A percentile compares a stretch with the other conserved stretches of the same genome.
These are phyloP conservation scores for Candida coquimbonensis DNA, from an alignment of 805 yeast genomes.

Conservation along the genomic window DNA sequence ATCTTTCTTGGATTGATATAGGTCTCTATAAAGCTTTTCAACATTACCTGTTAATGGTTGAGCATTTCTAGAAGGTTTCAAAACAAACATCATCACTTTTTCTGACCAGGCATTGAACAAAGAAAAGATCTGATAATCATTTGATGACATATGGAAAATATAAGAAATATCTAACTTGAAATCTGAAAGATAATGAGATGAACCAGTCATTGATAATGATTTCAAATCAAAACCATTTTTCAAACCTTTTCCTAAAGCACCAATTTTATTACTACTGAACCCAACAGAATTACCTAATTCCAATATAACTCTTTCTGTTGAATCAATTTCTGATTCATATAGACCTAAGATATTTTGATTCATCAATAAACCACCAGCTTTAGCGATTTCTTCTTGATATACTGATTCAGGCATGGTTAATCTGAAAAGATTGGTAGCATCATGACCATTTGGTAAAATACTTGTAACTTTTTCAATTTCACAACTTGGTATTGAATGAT, in stretches of 20 bases:
- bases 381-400: slow-evolving; percentile 48
- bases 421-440: slow-evolving; percentile 46
- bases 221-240: slow-evolving; percentile 74
- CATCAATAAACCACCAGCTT: slow-evolving; percentile 57
- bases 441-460: slow-evolving; percentile 63
- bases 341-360: slow-evolving; percentile 57
- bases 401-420: slow-evolving; percentile 61
- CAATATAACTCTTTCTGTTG: slow-evolving; percentile 69
- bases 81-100: slow-evolving; percentile 42
- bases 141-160: slow-evolving; percentile 60
- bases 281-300: slow-evolving; percentile 69
- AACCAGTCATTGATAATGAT: slow-evolving; percentile 41
- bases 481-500: slow-evolving; percentile 39
- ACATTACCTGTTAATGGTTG: slow-evolving; percentile 55
- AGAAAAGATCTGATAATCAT: slow-evolving; percentile 69
- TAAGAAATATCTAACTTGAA: slow-evolving; percentile 55
- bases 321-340: slow-evolving; percentile 66
- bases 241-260: slow-evolving; percentile 78
- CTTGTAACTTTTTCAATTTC: slow-evolving; percentile 51
- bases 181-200: slow-evolving; percentile 45
- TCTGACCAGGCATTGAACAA: slow-evolving; percentile 59
- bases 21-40: slow-evolving; percentile 48
- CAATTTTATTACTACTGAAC: slow-evolving; percentile 66
- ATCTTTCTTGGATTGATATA: slow-evolving; percentile 40
- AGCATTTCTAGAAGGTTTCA: slow-evolving; percentile 65